Percentiles rank a stretch among this genome's conserved stretches.
These are phyloP conservation scores for Schizophyllum commune DNA, from an alignment of 1,284 basidiomycete genomes.

Conservation along the genomic window DNA sequence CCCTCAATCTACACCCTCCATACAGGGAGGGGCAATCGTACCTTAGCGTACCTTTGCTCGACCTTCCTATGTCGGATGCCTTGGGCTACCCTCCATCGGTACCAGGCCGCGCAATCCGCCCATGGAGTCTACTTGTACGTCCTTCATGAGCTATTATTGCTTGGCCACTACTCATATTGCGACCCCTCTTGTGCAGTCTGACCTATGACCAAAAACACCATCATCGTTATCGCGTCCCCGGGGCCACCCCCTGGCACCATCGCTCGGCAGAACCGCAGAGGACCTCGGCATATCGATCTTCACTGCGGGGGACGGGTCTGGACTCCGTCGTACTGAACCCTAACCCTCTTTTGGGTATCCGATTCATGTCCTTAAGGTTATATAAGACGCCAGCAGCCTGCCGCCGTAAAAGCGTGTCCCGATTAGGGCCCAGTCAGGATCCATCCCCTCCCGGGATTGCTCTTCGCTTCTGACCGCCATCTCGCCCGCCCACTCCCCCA, in stretches of 20 bases:
- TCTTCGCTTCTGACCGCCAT: background rate
- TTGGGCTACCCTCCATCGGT: background rate
- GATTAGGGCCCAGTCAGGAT: background rate
- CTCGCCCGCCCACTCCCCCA: background rate
- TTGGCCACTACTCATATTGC: background rate
- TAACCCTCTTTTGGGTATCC: background rate
- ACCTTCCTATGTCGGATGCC: background rate
- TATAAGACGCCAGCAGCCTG: background rate
- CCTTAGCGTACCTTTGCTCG: background rate
- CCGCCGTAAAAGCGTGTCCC: background rate
- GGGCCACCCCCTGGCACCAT: background rate
- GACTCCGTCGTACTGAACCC: background rate
- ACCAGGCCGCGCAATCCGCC: background rate
- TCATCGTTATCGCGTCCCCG: background rate
- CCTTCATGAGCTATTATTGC: background rate
- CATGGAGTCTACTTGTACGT: background rate
- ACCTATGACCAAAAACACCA: background rate
- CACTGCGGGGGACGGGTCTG: background rate
- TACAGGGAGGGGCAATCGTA: background rate
- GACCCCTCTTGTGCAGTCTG: background rate
- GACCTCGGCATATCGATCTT: background rate
- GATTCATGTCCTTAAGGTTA: background rate
- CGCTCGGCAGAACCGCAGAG: background rate
- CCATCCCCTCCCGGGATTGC: background rate
- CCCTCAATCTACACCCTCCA: background rate